Conservation (phyloP, 345 rosid genomes). For the Microthlaspi erraticum region DNA sequence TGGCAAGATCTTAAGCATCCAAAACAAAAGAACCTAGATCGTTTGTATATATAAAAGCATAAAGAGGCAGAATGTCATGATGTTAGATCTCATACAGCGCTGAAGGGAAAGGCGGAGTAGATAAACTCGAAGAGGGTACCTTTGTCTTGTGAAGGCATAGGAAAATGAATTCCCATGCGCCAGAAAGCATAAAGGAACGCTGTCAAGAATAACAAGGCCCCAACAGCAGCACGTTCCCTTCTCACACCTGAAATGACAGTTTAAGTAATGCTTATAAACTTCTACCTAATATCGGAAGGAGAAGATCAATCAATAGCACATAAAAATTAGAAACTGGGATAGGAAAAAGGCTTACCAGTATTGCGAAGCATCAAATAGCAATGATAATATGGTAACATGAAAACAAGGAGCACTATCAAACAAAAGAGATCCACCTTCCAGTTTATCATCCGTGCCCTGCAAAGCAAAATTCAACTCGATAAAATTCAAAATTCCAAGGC, state of each 20-base stretch:
- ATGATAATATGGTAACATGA: constrained; percentile 95
- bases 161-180: constrained; percentile 99
- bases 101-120: constrained; percentile 7
- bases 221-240: constrained; percentile 89
- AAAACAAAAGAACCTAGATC: neutral
- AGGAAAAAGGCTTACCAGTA: constrained; percentile 65
- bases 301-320: too few species aligned
- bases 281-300: too few species aligned
- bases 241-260: constrained; percentile 65
- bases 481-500: constrained; percentile 22
- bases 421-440: constrained; percentile 97
- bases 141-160: constrained; percentile 95
- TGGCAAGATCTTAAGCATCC: constrained; percentile 25
- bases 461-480: constrained; percentile 18
- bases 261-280: too few species aligned
- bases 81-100: too few species aligned
- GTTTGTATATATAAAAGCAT: constrained; percentile 22
- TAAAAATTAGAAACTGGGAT: too few species aligned
- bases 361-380: constrained; percentile 97
- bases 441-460: constrained; percentile 90
- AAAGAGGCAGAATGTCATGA: constrained; percentile 14
- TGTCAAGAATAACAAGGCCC: constrained; percentile 85
- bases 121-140: constrained; percentile 51
- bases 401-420: constrained; percentile 85
- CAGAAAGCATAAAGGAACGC: constrained; percentile 95